Percentiles rank a stretch among this genome's conserved stretches.
These are phyloP conservation scores for Saccharomyces kudriavzevii DNA, from an alignment of 805 yeast genomes.

Conservation along the genomic window DNA sequence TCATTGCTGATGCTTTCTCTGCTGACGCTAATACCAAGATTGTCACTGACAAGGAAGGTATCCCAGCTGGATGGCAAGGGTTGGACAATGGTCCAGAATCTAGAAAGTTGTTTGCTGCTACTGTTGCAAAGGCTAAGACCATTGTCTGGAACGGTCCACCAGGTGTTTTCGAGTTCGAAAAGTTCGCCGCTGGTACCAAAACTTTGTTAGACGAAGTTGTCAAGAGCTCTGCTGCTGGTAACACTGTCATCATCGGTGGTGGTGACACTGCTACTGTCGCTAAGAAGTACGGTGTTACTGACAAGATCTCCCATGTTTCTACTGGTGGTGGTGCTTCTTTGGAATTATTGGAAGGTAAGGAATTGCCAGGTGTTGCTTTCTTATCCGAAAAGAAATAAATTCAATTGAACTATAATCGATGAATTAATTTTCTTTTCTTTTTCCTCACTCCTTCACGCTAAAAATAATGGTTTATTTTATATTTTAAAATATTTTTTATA, in stretches of 20 bases:
- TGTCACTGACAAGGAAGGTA: constrained; percentile 86
- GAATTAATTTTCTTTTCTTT: constrained; percentile 2
- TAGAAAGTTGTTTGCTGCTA: constrained; percentile 64
- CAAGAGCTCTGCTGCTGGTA: constrained; percentile 75
- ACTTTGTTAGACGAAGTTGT: constrained; percentile 82
- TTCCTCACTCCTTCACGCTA: neutral
- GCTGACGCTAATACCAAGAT: constrained; percentile 79
- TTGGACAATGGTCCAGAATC: constrained; percentile 93
- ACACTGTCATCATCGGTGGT: constrained; percentile 92
- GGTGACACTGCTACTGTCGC: constrained; percentile 99
- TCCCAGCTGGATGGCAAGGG: constrained; percentile 93
- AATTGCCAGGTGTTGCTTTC: constrained; percentile 93
- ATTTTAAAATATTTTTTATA: neutral
- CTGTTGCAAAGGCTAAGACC: constrained; percentile 90
- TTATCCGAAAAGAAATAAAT: constrained; percentile 59
- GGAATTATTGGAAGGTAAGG: constrained; percentile 98
- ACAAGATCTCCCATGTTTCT: constrained; percentile 94
- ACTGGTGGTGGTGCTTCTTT: constrained; percentile 99
- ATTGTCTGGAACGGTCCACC: constrained; percentile 99
- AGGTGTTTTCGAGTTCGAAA: constrained; percentile 97
- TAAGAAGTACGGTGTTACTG: constrained; percentile 95
- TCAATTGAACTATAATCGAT: neutral
- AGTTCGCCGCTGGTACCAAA: constrained; percentile 88
- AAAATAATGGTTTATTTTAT: constrained; percentile 1
- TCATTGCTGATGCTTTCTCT: constrained; percentile 89